Evolutionary conservation across 768 basidiomycete species (phyloP).

Genomic region (Exidia glandulosa): DNA sequence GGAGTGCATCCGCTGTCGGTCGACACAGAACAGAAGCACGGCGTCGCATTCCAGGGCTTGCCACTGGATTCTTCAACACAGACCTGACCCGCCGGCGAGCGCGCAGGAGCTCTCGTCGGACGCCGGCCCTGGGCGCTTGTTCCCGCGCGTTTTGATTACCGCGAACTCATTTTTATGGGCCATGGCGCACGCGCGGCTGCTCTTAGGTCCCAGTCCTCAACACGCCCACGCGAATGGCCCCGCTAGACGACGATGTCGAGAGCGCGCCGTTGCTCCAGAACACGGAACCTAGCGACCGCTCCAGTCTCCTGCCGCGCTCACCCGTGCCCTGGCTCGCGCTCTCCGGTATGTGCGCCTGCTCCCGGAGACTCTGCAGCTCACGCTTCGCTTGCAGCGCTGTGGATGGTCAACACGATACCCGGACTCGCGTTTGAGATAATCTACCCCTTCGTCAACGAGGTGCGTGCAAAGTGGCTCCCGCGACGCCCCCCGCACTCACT

Average conservation of each 20-base stretch:
- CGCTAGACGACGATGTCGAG: neutral
- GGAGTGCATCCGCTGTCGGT: no score
- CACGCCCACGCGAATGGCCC: neutral
- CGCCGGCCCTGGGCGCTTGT: neutral
- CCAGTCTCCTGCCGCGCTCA: neutral
- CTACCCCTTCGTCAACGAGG: neutral
- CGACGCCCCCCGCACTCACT: neutral
- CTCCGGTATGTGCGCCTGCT: neutral
- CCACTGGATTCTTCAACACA: no score
- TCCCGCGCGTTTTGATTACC: neutral
- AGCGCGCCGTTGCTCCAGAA: neutral
- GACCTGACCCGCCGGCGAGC: neutral
- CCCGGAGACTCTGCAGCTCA: neutral
- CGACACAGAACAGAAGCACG: no score
- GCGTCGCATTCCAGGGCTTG: no score
- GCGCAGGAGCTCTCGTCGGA: neutral
- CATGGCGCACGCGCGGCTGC: neutral
- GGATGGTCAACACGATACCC: neutral
- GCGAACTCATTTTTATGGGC: neutral
- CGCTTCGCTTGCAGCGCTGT: neutral
- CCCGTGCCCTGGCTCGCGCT: neutral
- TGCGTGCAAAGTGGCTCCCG: no score
- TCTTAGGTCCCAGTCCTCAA: neutral
- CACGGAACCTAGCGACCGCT: neutral
- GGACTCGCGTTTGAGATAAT: conserved; percentile 1